Evolutionary conservation across 257 asterid species (phyloP), one percentile per base, ranked within the genome.

Genomic region (Salvia rosmarinus): DNA sequence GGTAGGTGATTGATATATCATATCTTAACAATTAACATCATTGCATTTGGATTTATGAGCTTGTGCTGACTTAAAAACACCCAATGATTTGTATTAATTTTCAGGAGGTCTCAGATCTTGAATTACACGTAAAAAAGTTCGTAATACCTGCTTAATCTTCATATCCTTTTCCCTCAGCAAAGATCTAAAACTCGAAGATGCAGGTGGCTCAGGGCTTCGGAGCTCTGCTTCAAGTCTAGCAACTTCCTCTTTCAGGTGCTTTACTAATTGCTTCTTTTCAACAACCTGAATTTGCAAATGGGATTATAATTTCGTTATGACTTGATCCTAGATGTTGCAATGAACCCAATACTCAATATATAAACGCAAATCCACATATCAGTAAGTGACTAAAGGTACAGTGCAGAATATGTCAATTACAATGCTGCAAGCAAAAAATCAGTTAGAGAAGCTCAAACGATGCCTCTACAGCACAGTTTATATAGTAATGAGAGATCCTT

Each of bases 211-310:
- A 2, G 97, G 98, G 87, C 88, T 94, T 70, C 76, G 87, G 71
- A 87, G 91, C 84, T 91, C 99, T 61, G 98, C 93, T 85, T 91
- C 98, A 42, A 95, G 96, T 72, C 96, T 83, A 56, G 98, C 91
- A 78, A 95, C 92, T 84, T 95, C 91, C 72, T 91, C 83, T 74
- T 91, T 90, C 82, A 95, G 82, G 72, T 89, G 89, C 86, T 88
- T 95, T 64, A 95, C 87, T 60, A 89, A 51, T 81, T 85, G 86
- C 85, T 88, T 87, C 85, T 89, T 90, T 39, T 89, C 90, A 68
- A 89, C 87, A 72, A 94, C 82, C 98, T 90, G 70, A 40, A 47
- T 64, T 75, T 43, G 20, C 16, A 77, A 28, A 17, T 50, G 35
- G 32, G 64, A 40, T 69, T 46, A 49, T 21, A 51, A 39, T 54